Evolutionary conservation across 305 asterid species (phyloP), one percentile per base, ranked within the genome.

Genomic region (Fraxinus latifolia): DNA sequence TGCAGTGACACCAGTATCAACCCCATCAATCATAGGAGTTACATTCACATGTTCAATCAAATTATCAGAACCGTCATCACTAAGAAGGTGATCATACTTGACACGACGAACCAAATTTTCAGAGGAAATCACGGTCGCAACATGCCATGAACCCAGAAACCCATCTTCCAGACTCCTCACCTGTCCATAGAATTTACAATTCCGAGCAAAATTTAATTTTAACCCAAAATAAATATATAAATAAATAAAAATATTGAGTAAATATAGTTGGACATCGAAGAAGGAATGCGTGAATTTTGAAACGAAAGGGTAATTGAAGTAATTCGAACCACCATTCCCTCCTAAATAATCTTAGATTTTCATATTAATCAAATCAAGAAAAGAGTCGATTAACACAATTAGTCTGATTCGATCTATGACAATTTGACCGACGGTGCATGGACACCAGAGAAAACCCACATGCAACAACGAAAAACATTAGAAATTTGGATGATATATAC

Each of bases 111-210:
- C 32, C 82, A 75, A 82, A 32, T 83, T 50, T 50, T 21, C 53
- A 82, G 81, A 80, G 17, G 78, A 50, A 44, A 88, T 75, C 31
- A 96, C 91, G 2, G 81, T 83, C 29, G 86, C 98, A n/a, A 62
- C 2, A 85, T 93, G 98, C 99, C 99, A 96, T 25, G 98, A 95
- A 76, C 99, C 99, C 53, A 85, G 84, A 81, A 89, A 91, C 39
- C 98, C 98, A n/a, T 92, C 95, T 65, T 94, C 97, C 37, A 82
- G 5, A 78, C 95, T 93, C 93, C 94, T 92, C 81, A 93, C 99
- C 99, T 95, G 89, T 72, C 74, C 78, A 86, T 11, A 85, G 83
- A 76, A 42, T 65, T 82, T 77, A n/a, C 67, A 79, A 71, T 27
- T 29, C 34, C 74, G 75, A 77, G 37, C 55, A 79, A 34, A 5